A percentile compares a stretch with the other conserved stretches of the same genome.
These are phyloP conservation scores for Quercus phellos DNA, from an alignment of 331 rosid species.

Conservation along the genomic window DNA sequence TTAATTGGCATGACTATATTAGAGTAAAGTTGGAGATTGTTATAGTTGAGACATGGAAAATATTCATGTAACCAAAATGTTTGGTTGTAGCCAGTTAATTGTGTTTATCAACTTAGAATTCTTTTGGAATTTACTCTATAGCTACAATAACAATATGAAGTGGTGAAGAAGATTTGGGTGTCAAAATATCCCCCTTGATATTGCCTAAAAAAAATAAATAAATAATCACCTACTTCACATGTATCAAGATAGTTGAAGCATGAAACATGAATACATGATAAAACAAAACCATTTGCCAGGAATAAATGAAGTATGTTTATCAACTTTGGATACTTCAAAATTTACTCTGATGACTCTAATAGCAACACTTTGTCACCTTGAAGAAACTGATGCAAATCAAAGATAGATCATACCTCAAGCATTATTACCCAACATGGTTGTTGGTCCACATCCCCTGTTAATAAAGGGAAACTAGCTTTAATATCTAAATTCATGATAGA, in stretches of 20 bases:
- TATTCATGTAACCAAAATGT: too few species aligned
- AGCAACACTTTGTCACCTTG: not conserved
- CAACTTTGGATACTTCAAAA: not conserved
- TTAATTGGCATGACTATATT: too few species aligned
- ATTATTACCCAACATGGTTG: conserved; percentile 98
- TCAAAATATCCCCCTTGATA: not conserved
- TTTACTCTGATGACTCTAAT: not conserved
- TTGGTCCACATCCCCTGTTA: conserved; percentile 65
- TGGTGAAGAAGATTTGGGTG: not conserved
- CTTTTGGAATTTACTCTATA: too few species aligned
- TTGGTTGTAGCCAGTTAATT: too few species aligned
- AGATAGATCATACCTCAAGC: conserved; percentile 72
- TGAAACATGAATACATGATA: not conserved
- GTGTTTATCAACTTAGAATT: too few species aligned
- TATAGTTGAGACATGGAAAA: too few species aligned
- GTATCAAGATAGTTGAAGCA: not conserved
- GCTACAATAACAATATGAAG: too few species aligned
- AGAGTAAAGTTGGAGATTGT: too few species aligned
- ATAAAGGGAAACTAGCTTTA: conserved; percentile 9
- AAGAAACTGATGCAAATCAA: conserved; percentile 19
- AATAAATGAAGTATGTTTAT: not conserved
- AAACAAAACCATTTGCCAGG: not conserved
- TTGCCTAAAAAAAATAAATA: not conserved
- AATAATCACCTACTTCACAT: not conserved
- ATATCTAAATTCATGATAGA: conserved; percentile 3